Base-by-base conservation (phyloP, 768 basidiomycete genomes). In the Paxillus involutus region DNA sequence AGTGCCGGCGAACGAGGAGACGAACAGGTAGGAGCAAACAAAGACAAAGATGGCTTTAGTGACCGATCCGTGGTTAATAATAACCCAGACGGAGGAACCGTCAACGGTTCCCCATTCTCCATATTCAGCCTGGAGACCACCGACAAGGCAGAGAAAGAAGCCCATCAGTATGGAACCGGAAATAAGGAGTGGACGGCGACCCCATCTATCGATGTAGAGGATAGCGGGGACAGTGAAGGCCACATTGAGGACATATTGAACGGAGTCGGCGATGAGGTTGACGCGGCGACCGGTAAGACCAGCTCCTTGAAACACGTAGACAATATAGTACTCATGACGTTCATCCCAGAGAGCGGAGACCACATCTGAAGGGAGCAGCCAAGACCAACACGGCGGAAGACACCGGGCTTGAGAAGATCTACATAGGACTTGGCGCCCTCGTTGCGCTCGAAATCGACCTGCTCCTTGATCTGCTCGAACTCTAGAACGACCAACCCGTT, bases 301-400 rank as follows among this genome's bases (percentile, higher is more conserved):
- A 43, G 89, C 87, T 54, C 84, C 84, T 61, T 85, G 78, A 73
- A 90, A 89, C 44, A 91, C 89, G 56, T 88, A 88, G 58, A 87
- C 74, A 42, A 67, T 68, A 51, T 70, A 71, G 45, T 70, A 70
- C 87, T 88, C 88, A 91, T 90, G 61, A 89, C 80, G 65, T 90
- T 89, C 84, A 90, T 88, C 35, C 87, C 86, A 10, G 77, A 78
- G n/a, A 89, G 73, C 63, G 91, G 89, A 56, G 82, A 83, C 89
- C 88, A 91, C 81, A 86, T 86, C 68, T 92, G 89, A 39, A 90
- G 72, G n/a, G 77, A 76, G 55, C 78, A 77, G 36, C 88, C 90
- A 26, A 91, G 78, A 54, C 80, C 71, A 30, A 90, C 87, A 62
- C 89, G 86, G 49, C 88, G 82, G 48, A 86, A 73, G 57, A 88